Base-by-base conservation (phyloP, 208 protist genomes). In the Crithidia thermophila region DNA sequence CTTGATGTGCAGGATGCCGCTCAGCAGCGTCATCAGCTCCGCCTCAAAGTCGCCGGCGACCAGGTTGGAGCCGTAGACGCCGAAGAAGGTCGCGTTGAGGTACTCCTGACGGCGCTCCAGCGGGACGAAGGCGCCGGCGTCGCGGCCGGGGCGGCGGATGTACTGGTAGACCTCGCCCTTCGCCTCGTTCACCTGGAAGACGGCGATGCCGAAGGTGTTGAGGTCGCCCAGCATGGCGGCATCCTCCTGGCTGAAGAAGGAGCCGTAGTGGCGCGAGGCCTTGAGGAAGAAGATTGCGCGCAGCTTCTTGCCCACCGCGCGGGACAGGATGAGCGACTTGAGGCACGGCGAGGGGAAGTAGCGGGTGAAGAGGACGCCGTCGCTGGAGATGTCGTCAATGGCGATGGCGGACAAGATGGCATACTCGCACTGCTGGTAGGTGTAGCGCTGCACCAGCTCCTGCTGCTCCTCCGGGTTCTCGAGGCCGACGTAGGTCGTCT, bases 61-160 rank as follows among this genome's bases (percentile, higher is more conserved):
- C 14, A 98, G 74, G 79, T 98, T 98, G 10, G 88, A 95, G 42
- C 94, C 94, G 77, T 98, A 98, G 28, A 98, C 90, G 37, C 94
- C 94, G 53, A 98, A 96, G 60, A 94, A 93, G 18, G 90, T 96
- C 9, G 94, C 91, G 31, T 84, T 49, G 14, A 96, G 27, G 78
- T 95, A 98, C 57, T 98, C 91, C 23, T 92, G 85, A 23, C 87
- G 81, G 34, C 86, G 80, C 65, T 93, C 87, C 21, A 96, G 51
- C 10, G 94, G 94, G 18, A 97, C 94, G 61, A 98, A 96, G 42
- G 87, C 72, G 18, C 94, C 94, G 39, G 67, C 58, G 72, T 96
- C 90, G 36, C 87, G 79, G 20, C 85, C 86, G 10, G 76, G 79
- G 37, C 88, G 90, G 45, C 85, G 84, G 37, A 97, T 90, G 76